Base-by-base conservation (phyloP, 2,329 filamentous ascomycete genomes). In the Didymella pinodella region DNA sequence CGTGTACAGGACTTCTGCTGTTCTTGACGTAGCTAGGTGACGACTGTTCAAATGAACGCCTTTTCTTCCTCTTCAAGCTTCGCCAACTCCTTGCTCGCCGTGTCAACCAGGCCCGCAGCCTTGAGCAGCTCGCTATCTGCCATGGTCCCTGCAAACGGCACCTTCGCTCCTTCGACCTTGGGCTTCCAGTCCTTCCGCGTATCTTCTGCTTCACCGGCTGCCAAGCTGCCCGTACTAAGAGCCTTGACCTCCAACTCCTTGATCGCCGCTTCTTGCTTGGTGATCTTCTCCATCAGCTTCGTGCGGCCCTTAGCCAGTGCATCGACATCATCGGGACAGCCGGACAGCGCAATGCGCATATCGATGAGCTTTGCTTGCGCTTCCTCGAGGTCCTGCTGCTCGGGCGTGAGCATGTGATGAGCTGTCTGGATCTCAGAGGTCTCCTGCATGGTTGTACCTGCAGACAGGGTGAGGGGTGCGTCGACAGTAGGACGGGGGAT, bases 61-160 rank as follows among this genome's bases (percentile, higher is more conserved):
- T 57, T 57, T 22, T 54, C 32, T 8, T 56, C 54, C 3, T 49
- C 56, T 14, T 56, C 41, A n/a, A 67, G 25, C 47, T 63, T 65
- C 28, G 53, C 54, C 45, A 66, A 25, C 57, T 68, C 66, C 40
- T 63, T 63, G 25, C 65, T 54, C 10, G 63, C 67, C 36, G 59
- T 66, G 20, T 65, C 67, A 4, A 65, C 41, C 48, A 75, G 44
- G 3, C 73, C 75, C 4, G 70, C 72, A 5, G 62, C 67, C 61
- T 65, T 70, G 16, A 75, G 60, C 41, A 75, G 48, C 45, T 72
- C 69, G 25, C 65, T 70, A 41, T 75, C 72, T 26, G 74, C 68
- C 67, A 70, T 66, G 0, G 64, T 65, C 1, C 74, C 75, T 4
- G 70, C 74, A 60, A 77, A 71, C 4, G 50, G 47, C 20, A 74